These are phyloP conservation scores for Annona cherimola DNA, from an alignment of 164 flowering plant species.

Conservation along the genomic window DNA sequence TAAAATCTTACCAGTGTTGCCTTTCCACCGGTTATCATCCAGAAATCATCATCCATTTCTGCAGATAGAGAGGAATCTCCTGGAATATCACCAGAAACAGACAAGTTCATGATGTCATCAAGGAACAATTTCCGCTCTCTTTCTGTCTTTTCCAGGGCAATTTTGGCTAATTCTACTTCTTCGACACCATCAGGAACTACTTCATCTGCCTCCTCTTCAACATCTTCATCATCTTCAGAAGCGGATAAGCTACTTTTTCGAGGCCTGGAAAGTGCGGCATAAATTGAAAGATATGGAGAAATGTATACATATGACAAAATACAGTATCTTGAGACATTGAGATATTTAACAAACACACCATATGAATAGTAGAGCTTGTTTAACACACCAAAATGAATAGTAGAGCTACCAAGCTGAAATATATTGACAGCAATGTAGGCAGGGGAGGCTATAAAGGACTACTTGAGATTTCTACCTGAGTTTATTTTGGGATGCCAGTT, in stretches of 20 bases:
- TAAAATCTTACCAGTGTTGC: slow-evolving; percentile 54
- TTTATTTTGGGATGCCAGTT: background rate
- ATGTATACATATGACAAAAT: background rate
- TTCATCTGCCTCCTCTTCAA: slow-evolving; percentile 97
- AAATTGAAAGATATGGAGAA: background rate
- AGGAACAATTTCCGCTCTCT: slow-evolving; percentile 62
- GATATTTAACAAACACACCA: no score
- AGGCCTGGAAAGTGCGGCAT: slow-evolving; percentile 47
- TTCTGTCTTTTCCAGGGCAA: slow-evolving; percentile 78
- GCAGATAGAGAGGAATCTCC: slow-evolving; percentile 27
- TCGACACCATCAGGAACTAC: slow-evolving; percentile 99
- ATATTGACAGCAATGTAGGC: background rate
- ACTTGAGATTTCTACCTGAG: background rate
- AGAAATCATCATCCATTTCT: slow-evolving; percentile 54
- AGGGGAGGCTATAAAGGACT: background rate
- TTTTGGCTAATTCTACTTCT: slow-evolving; percentile 92
- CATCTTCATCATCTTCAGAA: slow-evolving; percentile 89
- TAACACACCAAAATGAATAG: no score
- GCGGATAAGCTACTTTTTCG: slow-evolving; percentile 80
- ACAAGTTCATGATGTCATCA: slow-evolving; percentile 70
- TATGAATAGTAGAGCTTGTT: no score
- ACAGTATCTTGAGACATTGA: background rate
- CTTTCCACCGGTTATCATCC: slow-evolving; percentile 77
- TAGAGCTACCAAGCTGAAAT: background rate
- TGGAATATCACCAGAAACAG: slow-evolving; percentile 37